Percentiles rank a stretch among this genome's conserved stretches.
phyloP scores from a whole-genome alignment of 1,139 yeast genomes.

The Pneumocystis carinii region DNA sequence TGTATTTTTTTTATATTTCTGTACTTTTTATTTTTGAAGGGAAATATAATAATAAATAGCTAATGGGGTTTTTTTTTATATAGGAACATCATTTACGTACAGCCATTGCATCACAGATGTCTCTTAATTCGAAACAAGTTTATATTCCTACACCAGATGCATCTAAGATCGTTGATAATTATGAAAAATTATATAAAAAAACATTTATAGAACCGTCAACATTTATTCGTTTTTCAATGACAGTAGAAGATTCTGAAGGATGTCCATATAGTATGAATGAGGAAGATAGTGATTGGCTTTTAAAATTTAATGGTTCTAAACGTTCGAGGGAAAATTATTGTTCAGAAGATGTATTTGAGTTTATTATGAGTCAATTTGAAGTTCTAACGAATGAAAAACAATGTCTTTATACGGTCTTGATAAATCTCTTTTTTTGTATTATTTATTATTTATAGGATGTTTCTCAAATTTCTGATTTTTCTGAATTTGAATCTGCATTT shows the following conservation, averaged over 20 bases:
- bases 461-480: conserved; percentile 50
- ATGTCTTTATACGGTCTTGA: conserved; percentile 54
- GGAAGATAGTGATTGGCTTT: conserved; percentile 55
- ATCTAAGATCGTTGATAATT: conserved; percentile 33
- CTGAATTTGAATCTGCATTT: conserved; percentile 39
- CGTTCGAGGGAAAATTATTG: conserved; percentile 25
- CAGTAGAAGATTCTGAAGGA: conserved; percentile 87
- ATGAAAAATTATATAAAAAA: conserved; percentile 52
- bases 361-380: conserved; percentile 61
- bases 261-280: conserved; percentile 86
- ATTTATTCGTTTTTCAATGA: conserved; percentile 79
- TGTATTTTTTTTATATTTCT: not conserved
- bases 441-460: conserved; percentile 27
- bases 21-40: not conserved
- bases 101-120: conserved; percentile 62
- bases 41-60: not conserved
- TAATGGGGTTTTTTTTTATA: not conserved
- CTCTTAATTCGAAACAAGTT: conserved; percentile 43
- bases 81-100: conserved; percentile 82
- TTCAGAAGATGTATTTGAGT: conserved; percentile 74
- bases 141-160: conserved; percentile 98
- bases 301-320: conserved; percentile 27
- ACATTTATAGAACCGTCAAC: conserved; percentile 57
- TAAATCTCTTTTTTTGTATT: conserved; percentile 3
- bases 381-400: conserved; percentile 61